Evolutionary conservation across 1,284 basidiomycete genomes (phyloP).

Genomic region (Lignosus rhinocerotis): DNA sequence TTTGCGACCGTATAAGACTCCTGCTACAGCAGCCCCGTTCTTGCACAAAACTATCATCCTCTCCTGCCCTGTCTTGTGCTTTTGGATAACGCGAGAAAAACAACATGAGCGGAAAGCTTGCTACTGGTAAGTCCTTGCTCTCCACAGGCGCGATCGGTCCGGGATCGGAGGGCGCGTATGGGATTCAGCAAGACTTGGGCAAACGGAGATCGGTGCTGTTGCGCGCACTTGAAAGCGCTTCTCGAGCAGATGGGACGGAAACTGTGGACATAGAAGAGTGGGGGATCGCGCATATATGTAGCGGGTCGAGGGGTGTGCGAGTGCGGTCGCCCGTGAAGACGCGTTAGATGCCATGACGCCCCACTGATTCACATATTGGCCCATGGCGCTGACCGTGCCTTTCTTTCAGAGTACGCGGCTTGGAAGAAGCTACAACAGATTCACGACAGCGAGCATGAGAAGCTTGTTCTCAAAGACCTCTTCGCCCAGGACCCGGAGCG

Average conservation of each 20-base stretch:
- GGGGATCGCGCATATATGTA: neutral
- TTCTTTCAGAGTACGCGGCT: constrained; percentile 69
- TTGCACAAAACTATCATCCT: neutral
- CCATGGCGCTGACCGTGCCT: neutral
- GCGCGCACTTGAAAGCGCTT: neutral
- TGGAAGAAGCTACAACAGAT: constrained; percentile 93
- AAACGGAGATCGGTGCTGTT: neutral
- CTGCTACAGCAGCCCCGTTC: neutral
- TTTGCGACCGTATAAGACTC: constrained; percentile 13
- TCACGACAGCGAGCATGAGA: constrained; percentile 74
- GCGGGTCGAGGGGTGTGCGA: too few relatives aligned
- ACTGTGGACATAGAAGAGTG: neutral
- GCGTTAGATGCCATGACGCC: neutral
- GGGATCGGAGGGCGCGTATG: neutral
- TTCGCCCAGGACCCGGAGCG: constrained; percentile 87
- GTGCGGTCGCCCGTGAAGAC: too few relatives aligned
- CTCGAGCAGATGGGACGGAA: neutral
- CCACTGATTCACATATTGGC: neutral
- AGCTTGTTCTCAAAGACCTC: constrained; percentile 87
- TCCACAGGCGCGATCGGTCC: neutral
- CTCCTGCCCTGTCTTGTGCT: constrained; percentile 1
- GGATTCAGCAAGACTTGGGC: neutral
- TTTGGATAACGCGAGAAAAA: constrained; percentile 1
- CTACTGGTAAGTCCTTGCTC: constrained; percentile 33
- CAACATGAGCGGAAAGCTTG: constrained; percentile 38